Conservation (phyloP, 371 early-diverging fungal species). For the Coemansia sp. region DNA sequence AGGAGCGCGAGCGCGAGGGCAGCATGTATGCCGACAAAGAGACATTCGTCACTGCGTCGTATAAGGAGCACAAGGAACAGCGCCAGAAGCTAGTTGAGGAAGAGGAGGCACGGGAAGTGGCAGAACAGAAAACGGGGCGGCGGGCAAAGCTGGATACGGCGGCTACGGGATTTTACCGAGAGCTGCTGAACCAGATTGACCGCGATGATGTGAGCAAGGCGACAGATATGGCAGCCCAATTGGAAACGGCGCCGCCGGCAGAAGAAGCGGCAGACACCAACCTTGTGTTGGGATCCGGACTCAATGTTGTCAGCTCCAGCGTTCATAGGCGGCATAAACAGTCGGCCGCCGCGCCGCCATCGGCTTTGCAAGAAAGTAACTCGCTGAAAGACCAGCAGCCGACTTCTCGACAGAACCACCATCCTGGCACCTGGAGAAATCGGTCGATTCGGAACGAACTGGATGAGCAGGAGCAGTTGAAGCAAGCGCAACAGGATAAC, state of each 20-base stretch:
- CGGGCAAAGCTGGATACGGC: background rate
- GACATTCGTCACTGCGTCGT: slow-evolving; percentile 82
- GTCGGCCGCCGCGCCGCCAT: background rate
- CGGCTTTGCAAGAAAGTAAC: background rate
- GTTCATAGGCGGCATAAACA: background rate
- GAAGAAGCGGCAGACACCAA: slow-evolving; percentile 9
- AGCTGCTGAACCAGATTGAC: slow-evolving; percentile 36
- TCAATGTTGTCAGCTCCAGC: slow-evolving; percentile 1
- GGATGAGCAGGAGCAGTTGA: slow-evolving; percentile 52
- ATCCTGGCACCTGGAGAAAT: background rate
- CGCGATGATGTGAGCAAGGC: slow-evolving; percentile 36
- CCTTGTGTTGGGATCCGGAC: background rate
- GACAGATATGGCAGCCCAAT: slow-evolving; percentile 21
- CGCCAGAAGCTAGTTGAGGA: slow-evolving; percentile 77
- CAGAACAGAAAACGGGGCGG: background rate
- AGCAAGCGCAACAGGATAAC: slow-evolving; percentile 57
- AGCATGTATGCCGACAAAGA: slow-evolving; percentile 77
- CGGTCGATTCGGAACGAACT: slow-evolving; percentile 43
- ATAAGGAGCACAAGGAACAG: slow-evolving; percentile 78
- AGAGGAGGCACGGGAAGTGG: slow-evolving; percentile 59
- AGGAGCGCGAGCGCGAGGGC: slow-evolving; percentile 73
- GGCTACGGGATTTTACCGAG: slow-evolving; percentile 47
- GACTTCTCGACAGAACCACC: too few species aligned
- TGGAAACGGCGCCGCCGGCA: slow-evolving; percentile 50
- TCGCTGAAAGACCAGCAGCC: background rate